A percentile compares a stretch with the other conserved stretches of the same genome.
phyloP scores from a whole-genome alignment of 2,329 filamentous ascomycete species.

The Phialemoniopsis sp. region DNA sequence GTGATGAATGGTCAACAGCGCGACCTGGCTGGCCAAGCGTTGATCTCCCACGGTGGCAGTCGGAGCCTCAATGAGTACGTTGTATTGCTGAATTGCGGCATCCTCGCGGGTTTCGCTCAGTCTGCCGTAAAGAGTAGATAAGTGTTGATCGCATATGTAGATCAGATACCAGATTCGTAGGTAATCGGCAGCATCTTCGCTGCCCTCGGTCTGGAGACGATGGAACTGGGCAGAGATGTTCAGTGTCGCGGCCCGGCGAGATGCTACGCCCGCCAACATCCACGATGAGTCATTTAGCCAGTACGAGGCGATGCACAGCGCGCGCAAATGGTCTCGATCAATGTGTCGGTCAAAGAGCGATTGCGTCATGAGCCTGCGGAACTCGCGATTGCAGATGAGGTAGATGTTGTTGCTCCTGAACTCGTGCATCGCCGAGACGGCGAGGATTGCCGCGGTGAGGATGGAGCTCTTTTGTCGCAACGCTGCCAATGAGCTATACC shows the following conservation, averaged over 20 bases:
- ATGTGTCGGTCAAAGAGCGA: conserved; percentile 20
- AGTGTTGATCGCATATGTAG: conserved; percentile 58
- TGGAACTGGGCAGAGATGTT: conserved; percentile 38
- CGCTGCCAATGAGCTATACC: conserved; percentile 43
- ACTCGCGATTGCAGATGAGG: conserved; percentile 48
- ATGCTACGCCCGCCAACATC: conserved; percentile 54
- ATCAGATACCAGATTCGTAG: conserved; percentile 58
- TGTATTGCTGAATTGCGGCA: conserved; percentile 51
- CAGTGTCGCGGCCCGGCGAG: conserved; percentile 42
- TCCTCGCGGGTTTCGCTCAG: conserved; percentile 57
- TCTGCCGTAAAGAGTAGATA: conserved; percentile 57
- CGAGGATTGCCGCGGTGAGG: conserved; percentile 50
- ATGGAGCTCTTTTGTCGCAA: conserved; percentile 51
- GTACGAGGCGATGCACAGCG: conserved; percentile 56
- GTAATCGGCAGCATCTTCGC: conserved; percentile 43
- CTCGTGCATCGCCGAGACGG: conserved; percentile 55
- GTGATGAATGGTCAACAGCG: conserved; percentile 53
- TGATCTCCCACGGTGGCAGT: conserved; percentile 50
- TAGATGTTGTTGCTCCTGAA: conserved; percentile 46
- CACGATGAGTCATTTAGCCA: conserved; percentile 61
- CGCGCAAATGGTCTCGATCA: conserved; percentile 48
- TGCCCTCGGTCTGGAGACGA: conserved; percentile 17
- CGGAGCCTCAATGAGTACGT: conserved; percentile 47
- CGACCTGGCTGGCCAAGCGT: conserved; percentile 53
- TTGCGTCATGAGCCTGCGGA: conserved; percentile 47